Evolutionary conservation across 1,284 basidiomycete species (phyloP).

Genomic region (Fomitopsis schrenkii): DNA sequence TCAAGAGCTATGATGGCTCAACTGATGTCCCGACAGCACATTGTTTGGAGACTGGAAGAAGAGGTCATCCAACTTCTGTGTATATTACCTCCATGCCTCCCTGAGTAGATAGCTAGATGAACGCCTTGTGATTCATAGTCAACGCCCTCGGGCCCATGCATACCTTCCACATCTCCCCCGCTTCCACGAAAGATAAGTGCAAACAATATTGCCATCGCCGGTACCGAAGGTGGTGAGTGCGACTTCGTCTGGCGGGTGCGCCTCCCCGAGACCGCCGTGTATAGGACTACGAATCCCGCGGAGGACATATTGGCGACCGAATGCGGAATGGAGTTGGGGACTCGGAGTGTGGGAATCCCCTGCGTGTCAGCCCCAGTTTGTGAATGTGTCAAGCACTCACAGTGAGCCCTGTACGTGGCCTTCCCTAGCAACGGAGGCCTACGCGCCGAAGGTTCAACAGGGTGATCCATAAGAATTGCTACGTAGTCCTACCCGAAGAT

Average conservation of each 20-base stretch:
- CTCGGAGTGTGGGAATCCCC: constrained; percentile 30
- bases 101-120: too few relatives aligned
- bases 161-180: constrained; percentile 33
- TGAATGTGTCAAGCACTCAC: background rate
- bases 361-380: constrained; percentile 7
- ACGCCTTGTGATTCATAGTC: constrained; percentile 22
- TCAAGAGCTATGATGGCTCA: too few relatives aligned
- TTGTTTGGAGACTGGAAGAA: constrained; percentile 10
- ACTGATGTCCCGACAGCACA: too few relatives aligned
- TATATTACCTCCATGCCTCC: background rate
- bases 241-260: constrained; percentile 20
- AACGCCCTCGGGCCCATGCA: constrained; percentile 36
- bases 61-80: constrained; percentile 11
- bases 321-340: constrained; percentile 32
- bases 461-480: background rate
- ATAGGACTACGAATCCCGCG: constrained; percentile 34
- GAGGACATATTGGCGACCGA: constrained; percentile 36
- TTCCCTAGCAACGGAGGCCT: background rate
- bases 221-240: constrained; percentile 26
- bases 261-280: constrained; percentile 18
- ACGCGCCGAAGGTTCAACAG: background rate
- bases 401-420: background rate
- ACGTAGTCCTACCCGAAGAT: background rate
- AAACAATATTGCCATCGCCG: constrained; percentile 36
- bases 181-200: constrained; percentile 30